Evolutionary conservation across 1,284 basidiomycete species (phyloP).

Genomic region (Cryptococcus maquisensis): DNA sequence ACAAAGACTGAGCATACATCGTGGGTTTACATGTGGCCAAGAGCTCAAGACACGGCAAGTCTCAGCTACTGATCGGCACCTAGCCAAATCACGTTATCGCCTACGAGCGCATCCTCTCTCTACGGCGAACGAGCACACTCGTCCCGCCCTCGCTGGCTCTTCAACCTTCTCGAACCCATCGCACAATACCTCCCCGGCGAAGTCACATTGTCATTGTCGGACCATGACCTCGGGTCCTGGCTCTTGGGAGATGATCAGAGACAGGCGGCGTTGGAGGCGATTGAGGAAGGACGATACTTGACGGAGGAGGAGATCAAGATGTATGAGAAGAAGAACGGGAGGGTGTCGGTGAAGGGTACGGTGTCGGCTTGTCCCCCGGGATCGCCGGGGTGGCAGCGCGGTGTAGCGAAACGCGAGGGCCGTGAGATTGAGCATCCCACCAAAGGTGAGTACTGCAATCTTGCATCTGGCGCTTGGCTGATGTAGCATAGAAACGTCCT

Average conservation of each 20-base stretch:
- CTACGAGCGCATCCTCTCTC: constrained; percentile 21
- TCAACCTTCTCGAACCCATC: constrained; percentile 35
- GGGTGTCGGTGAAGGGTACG: constrained; percentile 20
- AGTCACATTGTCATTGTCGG: constrained; percentile 36
- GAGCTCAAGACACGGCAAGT: background rate
- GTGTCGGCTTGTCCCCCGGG: constrained; percentile 26
- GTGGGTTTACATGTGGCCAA: constrained; percentile 19
- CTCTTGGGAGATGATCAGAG: constrained; percentile 36
- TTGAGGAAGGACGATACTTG: constrained; percentile 26
- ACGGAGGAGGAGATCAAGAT: constrained; percentile 27
- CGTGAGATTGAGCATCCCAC: background rate
- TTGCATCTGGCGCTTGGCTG: background rate
- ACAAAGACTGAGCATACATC: constrained; percentile 22
- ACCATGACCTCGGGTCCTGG: constrained; percentile 45
- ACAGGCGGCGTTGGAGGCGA: constrained; percentile 23
- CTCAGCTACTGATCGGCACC: background rate
- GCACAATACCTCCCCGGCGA: constrained; percentile 30
- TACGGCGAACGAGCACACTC: constrained; percentile 27
- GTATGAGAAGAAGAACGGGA: constrained; percentile 31
- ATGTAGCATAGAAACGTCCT: constrained; percentile 26
- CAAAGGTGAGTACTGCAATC: constrained; percentile 11
- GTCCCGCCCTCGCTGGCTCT: constrained; percentile 25
- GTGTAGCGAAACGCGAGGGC: constrained; percentile 11
- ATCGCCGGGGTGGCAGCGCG: constrained; percentile 17
- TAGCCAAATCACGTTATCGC: constrained; percentile 34